A percentile compares a stretch with the other conserved stretches of the same genome.
Evolutionary conservation across 106 monocot species (phyloP).

Genomic region (Acorus calamus): DNA sequence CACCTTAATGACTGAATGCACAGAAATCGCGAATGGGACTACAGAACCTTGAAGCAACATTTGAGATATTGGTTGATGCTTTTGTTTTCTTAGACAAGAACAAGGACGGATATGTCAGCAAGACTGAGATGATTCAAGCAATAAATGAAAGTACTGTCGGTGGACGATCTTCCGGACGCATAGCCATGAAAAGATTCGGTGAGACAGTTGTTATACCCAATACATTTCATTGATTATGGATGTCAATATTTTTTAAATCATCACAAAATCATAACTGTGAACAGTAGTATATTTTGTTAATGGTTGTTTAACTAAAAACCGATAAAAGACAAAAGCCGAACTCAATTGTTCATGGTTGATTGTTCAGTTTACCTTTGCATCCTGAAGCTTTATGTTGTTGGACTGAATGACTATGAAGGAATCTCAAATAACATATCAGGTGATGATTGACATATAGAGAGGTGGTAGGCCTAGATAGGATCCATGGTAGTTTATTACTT

Average conservation of each 20-base stretch:
- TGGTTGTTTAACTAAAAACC: too few species aligned
- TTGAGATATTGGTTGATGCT: conserved; percentile 73
- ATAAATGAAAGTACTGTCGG: conserved; percentile 59
- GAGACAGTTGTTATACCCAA: neutral
- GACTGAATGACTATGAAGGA: too few species aligned
- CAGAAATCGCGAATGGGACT: conserved; percentile 67
- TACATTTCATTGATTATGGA: too few species aligned
- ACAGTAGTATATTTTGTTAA: too few species aligned
- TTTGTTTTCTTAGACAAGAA: conserved; percentile 97
- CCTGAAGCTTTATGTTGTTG: neutral
- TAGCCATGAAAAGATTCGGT: conserved; percentile 94
- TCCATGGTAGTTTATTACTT: too few species aligned
- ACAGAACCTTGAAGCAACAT: conserved; percentile 53
- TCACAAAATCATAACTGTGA: too few species aligned
- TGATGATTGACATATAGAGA: too few species aligned
- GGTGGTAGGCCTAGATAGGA: too few species aligned
- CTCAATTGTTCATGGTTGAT: too few species aligned
- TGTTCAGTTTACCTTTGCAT: neutral
- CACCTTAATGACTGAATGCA: conserved; percentile 12
- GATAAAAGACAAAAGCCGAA: too few species aligned
- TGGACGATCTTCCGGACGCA: conserved; percentile 76
- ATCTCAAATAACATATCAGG: too few species aligned
- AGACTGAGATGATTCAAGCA: conserved; percentile 66
- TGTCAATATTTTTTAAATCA: too few species aligned
- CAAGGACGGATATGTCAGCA: conserved; percentile 93